Evolutionary conservation across 2,329 filamentous ascomycete genomes (phyloP), one percentile per base, ranked within the genome.

Genomic region (Gremmenia infestans): DNA sequence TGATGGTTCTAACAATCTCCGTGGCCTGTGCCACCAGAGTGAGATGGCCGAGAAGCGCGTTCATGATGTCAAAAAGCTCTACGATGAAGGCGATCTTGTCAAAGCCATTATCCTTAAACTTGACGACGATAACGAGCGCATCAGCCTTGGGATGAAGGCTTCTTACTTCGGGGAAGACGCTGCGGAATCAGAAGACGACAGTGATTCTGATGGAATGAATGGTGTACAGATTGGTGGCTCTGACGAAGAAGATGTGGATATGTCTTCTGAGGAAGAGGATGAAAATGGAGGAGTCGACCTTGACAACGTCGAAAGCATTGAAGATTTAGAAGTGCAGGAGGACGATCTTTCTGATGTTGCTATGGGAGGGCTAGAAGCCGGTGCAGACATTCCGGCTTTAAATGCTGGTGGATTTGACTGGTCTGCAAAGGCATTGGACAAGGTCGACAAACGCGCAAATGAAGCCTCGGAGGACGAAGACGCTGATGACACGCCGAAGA

Each of bases 61-160:
- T 23, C 81, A 88, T 52, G 89, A 97, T 74, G 89, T 92, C n/a
- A 85, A 83, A 60, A 93, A 91, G 67, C 78, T 99, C 42, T 97
- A 96, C 72, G 88, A 85, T 59, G 89, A 91, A 67, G 94, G 92
- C 12, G 94, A 99, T 72, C 76, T 79, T n/a, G 94, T 99, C 60
- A 97, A 97, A 76, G 93, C 93, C 14, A 88, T 89, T 70, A 80
- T 99, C 15, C 72, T 97, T 50, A 88, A 87, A 65, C 77, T 99
- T 49, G 87, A 97, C 63, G 67, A 75, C 4, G 79, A 86, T 63
- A 88, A 88, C 71, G 86, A 86, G 70, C 86, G 88, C 65, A 87
- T 99, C 65, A 96, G 83, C 65, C 91, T 99, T 66, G 91, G 92
- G 1, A 76, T 99, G 58, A 99, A 97, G 74, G 91, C 94, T 39